Conservation (phyloP, 1,139 yeast genomes). For the Candida sanyaensis region DNA sequence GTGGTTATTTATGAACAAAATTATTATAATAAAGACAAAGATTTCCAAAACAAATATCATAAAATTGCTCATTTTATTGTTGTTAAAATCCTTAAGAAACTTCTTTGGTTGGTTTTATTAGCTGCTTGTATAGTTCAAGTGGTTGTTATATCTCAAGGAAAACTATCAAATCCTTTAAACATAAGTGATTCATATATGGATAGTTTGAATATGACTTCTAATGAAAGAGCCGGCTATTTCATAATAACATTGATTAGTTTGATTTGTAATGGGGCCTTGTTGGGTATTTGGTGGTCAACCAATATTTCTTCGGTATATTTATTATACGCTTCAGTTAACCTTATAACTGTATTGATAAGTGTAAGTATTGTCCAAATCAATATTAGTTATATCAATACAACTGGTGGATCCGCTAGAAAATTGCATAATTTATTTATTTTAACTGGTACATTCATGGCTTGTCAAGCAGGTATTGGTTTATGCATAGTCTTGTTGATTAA, state of each 20-base stretch:
- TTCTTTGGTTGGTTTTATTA: conserved; percentile 15
- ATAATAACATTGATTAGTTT: conserved; percentile 12
- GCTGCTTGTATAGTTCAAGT: conserved; percentile 14
- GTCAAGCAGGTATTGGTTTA: conserved; percentile 17
- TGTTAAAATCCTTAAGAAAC: conserved; percentile 9
- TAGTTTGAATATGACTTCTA: conserved; percentile 7
- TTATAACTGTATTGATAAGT: conserved; percentile 17
- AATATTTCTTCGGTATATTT: conserved; percentile 13
- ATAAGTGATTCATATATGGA: background rate
- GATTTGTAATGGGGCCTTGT: conserved; percentile 15
- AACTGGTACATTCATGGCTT: conserved; percentile 16
- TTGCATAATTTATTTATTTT: conserved; percentile 18
- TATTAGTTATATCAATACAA: conserved; percentile 10
- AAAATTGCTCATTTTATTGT: conserved; percentile 4
- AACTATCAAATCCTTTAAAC: conserved; percentile 15
- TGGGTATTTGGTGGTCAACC: conserved; percentile 17
- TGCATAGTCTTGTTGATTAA: conserved; percentile 14
- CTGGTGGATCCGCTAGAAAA: conserved; percentile 12
- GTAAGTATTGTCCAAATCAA: conserved; percentile 18
- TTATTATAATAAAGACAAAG: conserved; percentile 1
- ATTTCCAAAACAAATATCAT: conserved; percentile 2
- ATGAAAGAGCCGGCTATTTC: conserved; percentile 12
- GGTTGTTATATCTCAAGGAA: conserved; percentile 14
- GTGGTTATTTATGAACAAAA: conserved; percentile 7
- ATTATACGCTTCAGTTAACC: conserved; percentile 15